Evolutionary conservation across 2,329 filamentous ascomycete genomes (phyloP).

Genomic region (Alternaria gansuensis): DNA sequence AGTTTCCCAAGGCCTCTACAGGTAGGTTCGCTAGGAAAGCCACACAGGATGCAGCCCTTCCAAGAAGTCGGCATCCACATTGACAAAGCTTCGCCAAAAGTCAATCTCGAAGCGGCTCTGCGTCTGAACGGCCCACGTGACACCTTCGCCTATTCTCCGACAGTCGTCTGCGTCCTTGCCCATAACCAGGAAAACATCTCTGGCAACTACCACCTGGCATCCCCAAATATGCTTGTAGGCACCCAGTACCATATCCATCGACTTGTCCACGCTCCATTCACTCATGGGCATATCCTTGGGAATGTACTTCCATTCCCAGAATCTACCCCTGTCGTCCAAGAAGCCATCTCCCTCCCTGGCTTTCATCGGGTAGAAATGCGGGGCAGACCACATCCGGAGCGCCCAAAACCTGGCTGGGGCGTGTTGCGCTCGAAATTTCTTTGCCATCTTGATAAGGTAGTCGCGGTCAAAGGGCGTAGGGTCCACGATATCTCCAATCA

Average conservation of each 20-base stretch:
- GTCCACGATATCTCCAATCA: constrained; percentile 43
- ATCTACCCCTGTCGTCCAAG: constrained; percentile 55
- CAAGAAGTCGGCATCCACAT: constrained; percentile 58
- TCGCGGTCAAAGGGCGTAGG: constrained; percentile 45
- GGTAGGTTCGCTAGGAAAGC: constrained; percentile 22
- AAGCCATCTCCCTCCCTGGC: constrained; percentile 54
- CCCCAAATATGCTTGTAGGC: constrained; percentile 44
- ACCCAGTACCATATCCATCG: constrained; percentile 44
- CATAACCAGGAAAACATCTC: constrained; percentile 60
- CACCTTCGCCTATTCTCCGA: constrained; percentile 52
- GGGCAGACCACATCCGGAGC: constrained; percentile 59
- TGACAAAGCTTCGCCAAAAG: constrained; percentile 62
- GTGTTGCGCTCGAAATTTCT: constrained; percentile 38
- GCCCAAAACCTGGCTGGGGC: constrained; percentile 54
- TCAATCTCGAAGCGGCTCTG: constrained; percentile 62
- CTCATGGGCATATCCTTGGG: constrained; percentile 58
- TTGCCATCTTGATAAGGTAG: constrained; percentile 47
- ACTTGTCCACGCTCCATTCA: constrained; percentile 58
- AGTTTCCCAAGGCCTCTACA: background rate
- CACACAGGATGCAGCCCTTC: constrained; percentile 55
- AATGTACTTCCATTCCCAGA: constrained; percentile 60
- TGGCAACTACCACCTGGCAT: constrained; percentile 53
- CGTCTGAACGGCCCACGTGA: constrained; percentile 59
- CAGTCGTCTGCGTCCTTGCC: constrained; percentile 55
- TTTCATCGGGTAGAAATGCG: constrained; percentile 62